A percentile compares a stretch with the other conserved stretches of the same genome.
These are phyloP conservation scores for Arthroderma uncinatum DNA, from an alignment of 2,329 filamentous ascomycete species.

Conservation along the genomic window DNA sequence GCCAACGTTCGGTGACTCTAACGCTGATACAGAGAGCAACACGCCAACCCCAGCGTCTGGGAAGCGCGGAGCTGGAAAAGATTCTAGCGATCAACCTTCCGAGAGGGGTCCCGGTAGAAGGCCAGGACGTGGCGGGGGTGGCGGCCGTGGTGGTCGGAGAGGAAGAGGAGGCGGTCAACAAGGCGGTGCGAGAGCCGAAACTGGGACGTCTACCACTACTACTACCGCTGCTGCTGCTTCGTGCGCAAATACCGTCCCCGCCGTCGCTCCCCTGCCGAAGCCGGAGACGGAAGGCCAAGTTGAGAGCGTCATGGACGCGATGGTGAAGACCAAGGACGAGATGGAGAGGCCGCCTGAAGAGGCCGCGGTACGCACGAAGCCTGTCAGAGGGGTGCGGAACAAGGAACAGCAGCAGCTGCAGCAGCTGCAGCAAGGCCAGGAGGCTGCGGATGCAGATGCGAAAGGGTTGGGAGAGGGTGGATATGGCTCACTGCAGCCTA, in stretches of 20 bases:
- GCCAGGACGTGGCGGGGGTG: slow-evolving; percentile 24
- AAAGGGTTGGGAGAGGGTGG: slow-evolving; percentile 12
- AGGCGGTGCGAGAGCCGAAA: slow-evolving; percentile 14
- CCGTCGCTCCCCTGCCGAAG: slow-evolving; percentile 19
- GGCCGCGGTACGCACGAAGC: slow-evolving; percentile 6
- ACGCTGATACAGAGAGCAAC: slow-evolving; percentile 23
- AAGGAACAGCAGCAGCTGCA: slow-evolving; percentile 19
- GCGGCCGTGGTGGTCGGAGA: slow-evolving; percentile 27
- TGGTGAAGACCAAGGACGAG: slow-evolving; percentile 11
- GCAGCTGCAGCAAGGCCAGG: neutral
- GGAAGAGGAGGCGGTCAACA: slow-evolving; percentile 23
- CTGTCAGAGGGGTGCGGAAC: slow-evolving; percentile 9
- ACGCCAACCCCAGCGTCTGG: slow-evolving; percentile 27
- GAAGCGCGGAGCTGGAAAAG: slow-evolving; percentile 23
- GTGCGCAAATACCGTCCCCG: neutral
- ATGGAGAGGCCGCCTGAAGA: slow-evolving; percentile 11
- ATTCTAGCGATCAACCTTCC: slow-evolving; percentile 19
- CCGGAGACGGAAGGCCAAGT: slow-evolving; percentile 19
- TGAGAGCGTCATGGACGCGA: slow-evolving; percentile 16
- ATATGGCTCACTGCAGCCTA: slow-evolving; percentile 34
- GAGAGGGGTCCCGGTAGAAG: slow-evolving; percentile 28
- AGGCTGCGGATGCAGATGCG: slow-evolving; percentile 16
- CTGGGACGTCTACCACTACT: slow-evolving; percentile 15
- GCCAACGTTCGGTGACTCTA: slow-evolving; percentile 36
- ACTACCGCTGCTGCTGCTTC: neutral